Evolutionary conservation across 345 rosid species (phyloP).

Genomic region (Ceriops decandra): DNA sequence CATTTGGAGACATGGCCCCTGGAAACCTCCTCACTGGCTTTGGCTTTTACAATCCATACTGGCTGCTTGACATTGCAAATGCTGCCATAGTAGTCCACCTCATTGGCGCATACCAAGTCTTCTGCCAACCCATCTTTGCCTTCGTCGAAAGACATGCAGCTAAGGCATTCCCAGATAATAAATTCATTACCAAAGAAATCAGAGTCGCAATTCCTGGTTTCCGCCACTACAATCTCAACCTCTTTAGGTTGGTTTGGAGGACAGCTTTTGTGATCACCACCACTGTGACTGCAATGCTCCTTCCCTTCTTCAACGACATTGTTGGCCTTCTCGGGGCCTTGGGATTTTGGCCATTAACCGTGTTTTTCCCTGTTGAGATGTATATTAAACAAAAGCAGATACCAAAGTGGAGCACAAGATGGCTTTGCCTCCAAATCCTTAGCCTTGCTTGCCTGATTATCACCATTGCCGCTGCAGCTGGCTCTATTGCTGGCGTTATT

Average conservation of each 20-base stretch:
- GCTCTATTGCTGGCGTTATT: slow-evolving; percentile 64
- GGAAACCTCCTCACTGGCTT: slow-evolving; percentile 72
- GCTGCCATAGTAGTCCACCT: slow-evolving; percentile 65
- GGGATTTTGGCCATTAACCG: slow-evolving; percentile 82
- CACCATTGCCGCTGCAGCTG: slow-evolving; percentile 59
- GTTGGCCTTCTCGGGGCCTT: slow-evolving; percentile 80
- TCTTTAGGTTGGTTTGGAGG: slow-evolving; percentile 75
- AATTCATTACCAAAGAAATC: slow-evolving; percentile 52
- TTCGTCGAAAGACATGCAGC: slow-evolving; percentile 55
- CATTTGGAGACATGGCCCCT: slow-evolving; percentile 67
- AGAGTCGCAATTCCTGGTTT: slow-evolving; percentile 43
- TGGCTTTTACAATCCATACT: slow-evolving; percentile 63
- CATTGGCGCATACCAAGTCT: slow-evolving; percentile 80
- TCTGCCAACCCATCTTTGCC: slow-evolving; percentile 67
- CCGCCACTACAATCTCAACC: slow-evolving; percentile 43
- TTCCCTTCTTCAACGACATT: slow-evolving; percentile 75
- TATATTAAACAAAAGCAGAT: slow-evolving; percentile 59
- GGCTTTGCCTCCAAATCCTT: slow-evolving; percentile 63
- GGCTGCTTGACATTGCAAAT: slow-evolving; percentile 42
- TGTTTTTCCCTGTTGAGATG: slow-evolving; percentile 80
- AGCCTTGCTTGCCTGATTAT: slow-evolving; percentile 62
- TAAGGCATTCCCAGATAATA: slow-evolving; percentile 44
- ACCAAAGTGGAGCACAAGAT: slow-evolving; percentile 60
- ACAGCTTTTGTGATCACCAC: slow-evolving; percentile 56
- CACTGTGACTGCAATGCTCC: slow-evolving; percentile 64